Evolutionary conservation across 805 yeast genomes (phyloP), one percentile per base, ranked within the genome.

Genomic region (Dipodascus albidus): DNA sequence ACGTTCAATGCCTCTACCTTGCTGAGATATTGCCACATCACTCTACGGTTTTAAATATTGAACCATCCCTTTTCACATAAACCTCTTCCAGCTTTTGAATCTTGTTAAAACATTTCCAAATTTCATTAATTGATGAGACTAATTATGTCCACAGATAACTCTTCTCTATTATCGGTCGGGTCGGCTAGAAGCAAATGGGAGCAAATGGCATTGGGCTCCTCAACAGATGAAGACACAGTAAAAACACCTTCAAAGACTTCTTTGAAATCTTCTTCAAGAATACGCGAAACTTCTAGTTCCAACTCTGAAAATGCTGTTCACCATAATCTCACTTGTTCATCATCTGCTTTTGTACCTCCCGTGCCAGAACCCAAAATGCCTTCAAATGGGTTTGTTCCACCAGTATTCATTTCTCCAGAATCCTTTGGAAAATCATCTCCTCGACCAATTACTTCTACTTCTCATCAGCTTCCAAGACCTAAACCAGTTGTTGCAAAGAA

Each of bases 151-250:
- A 56, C 57, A 15, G 62, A 60, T 42, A 52, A 56, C 17, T 50
- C 59, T 9, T 54, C 60, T 11, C 56, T 60, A 22, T 61, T 60
- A 20, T 60, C 62, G 3, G 62, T 60, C 4, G 50, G 53, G 19
- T 57, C 58, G 35, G 57, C 50, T 2, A 19, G 54, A 50, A 53
- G 61, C 2, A 54, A 48, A 38, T 60, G 60, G 60, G 60, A 59
- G 41, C 52, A 53, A 49, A 24, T 60, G 51, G 47, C 59, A 14
- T 38, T 48, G 21, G 55, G 50, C n/a, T 17, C 54, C 49, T 50
- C 17, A 20, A 33, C 35, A 2, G n/a, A 24, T 2, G 47, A 35
- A 20, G 17, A 20, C 2, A 6, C 52, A 9, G n/a, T 24, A 17
- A 33, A 22, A 20, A 48, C 27, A 17, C 19, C 19, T 2, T 19